Conservation (phyloP, 1,284 basidiomycete genomes). For the Ganoderma lingzhi region DNA sequence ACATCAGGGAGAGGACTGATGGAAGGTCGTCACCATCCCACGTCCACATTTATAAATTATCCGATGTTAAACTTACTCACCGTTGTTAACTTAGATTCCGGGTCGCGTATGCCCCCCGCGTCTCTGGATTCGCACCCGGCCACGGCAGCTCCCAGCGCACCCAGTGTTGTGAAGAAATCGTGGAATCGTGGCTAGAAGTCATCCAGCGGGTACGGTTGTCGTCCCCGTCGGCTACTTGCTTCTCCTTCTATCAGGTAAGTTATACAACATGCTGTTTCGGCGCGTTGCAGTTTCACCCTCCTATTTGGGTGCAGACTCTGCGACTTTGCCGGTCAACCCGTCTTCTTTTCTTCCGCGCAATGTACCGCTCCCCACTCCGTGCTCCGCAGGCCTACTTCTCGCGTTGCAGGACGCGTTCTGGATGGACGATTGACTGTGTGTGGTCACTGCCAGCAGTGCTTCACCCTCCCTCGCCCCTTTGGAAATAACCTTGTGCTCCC, state of each 20-base stretch:
- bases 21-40: background rate
- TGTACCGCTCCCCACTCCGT: background rate
- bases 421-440: background rate
- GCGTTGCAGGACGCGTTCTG: background rate
- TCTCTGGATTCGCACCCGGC: background rate
- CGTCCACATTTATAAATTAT: constrained; percentile 3
- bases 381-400: background rate
- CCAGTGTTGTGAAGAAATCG: background rate
- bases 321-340: background rate
- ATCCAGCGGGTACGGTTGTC: background rate
- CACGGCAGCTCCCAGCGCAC: background rate
- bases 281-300: background rate
- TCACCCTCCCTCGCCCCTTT: background rate
- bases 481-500: background rate
- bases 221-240: background rate
- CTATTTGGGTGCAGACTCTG: background rate
- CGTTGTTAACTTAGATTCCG: background rate
- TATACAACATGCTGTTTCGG: background rate
- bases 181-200: background rate
- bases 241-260: constrained; percentile 2
- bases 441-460: background rate
- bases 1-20: background rate
- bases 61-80: constrained; percentile 1
- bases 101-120: background rate
- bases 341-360: background rate